These are phyloP conservation scores for Jatropha multifida DNA, from an alignment of 441 rosid species.

Conservation along the genomic window DNA sequence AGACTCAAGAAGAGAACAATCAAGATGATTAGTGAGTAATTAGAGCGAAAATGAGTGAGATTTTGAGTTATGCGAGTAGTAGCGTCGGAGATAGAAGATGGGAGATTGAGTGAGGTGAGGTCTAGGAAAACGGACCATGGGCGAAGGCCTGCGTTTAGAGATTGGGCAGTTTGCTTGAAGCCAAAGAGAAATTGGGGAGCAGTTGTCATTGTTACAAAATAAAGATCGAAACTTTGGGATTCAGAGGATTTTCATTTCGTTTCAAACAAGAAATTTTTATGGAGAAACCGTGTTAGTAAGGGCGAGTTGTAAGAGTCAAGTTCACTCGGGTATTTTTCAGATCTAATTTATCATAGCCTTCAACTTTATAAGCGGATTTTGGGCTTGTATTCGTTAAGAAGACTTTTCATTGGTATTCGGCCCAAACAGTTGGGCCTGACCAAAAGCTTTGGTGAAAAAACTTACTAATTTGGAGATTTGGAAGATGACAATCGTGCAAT, in stretches of 20 bases:
- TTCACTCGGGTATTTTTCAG: neutral
- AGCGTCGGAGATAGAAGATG: slow-evolving; percentile 52
- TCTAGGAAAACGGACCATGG: slow-evolving; percentile 65
- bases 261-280: neutral
- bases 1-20: slow-evolving; percentile 48
- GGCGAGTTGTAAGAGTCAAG: neutral
- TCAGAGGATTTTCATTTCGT: neutral
- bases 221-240: neutral
- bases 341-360: too few species aligned
- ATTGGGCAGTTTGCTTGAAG: slow-evolving; percentile 45
- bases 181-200: slow-evolving; percentile 35
- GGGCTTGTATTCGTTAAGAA: too few species aligned
- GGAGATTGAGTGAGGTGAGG: slow-evolving; percentile 47
- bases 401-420: neutral
- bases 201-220: neutral
- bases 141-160: slow-evolving; percentile 42
- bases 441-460: too few species aligned
- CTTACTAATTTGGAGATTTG: too few species aligned
- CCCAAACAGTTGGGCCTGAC: too few species aligned
- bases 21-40: slow-evolving; percentile 48
- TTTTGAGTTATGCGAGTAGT: slow-evolving; percentile 64
- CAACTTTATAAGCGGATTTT: too few species aligned
- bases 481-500: too few species aligned
- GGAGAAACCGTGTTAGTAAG: neutral
- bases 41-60: slow-evolving; percentile 61